phyloP scores from a whole-genome alignment of 179 eudicot species.

The Corrigiola litoralis region DNA sequence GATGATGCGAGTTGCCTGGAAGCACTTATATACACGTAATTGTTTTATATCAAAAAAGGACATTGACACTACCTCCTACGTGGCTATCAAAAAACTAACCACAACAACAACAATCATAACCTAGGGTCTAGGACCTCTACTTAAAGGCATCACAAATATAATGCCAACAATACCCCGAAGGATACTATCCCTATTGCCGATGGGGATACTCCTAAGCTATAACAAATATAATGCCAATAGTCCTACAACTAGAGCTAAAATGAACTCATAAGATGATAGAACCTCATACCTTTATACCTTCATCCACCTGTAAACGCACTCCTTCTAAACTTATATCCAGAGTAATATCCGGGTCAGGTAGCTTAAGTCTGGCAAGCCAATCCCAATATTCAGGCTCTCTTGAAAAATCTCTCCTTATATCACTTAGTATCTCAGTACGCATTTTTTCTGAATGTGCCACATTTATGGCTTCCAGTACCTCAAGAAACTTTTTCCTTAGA shows the following conservation, averaged over 20 bases:
- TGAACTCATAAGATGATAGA: neutral
- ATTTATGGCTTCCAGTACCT: constrained; percentile 64
- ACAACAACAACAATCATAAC: too few relatives aligned
- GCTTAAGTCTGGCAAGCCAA: constrained; percentile 67
- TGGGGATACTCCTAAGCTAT: too few relatives aligned
- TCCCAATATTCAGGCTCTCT: constrained; percentile 70
- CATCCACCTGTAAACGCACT: constrained; percentile 36
- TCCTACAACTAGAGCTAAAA: too few relatives aligned
- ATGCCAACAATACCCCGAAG: too few relatives aligned
- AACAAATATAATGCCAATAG: neutral
- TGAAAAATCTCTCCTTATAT: constrained; percentile 70
- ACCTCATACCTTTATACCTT: constrained; percentile 56
- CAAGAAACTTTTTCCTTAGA: constrained; percentile 63
- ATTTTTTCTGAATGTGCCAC: constrained; percentile 70
- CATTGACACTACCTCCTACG: too few relatives aligned
- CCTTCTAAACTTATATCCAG: constrained; percentile 30
- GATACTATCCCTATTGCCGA: too few relatives aligned
- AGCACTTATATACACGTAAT: too few relatives aligned
- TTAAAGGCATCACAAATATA: too few relatives aligned
- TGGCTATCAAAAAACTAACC: too few relatives aligned
- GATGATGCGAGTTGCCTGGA: too few relatives aligned
- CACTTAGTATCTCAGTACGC: constrained; percentile 60
- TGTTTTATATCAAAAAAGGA: too few relatives aligned
- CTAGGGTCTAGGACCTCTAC: too few relatives aligned
- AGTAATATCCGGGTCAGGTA: constrained; percentile 19